Percentiles rank a stretch among this genome's conserved stretches.
Evolutionary conservation across 108 stramenopile genomes (phyloP).

Genomic region (Cyclostephanos invisitatus): DNA sequence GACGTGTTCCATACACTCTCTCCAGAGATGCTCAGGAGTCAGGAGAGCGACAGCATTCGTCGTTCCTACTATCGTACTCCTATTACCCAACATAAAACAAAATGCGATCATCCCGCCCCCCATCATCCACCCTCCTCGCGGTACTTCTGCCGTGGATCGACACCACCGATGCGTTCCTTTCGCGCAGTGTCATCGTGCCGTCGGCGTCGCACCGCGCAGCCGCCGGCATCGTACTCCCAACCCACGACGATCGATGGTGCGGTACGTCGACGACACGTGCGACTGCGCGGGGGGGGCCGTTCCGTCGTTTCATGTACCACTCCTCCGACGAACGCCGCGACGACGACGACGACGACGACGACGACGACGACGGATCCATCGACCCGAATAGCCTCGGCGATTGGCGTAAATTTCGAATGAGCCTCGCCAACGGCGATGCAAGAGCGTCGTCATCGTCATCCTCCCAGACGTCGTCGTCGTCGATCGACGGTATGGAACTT

Average conservation of each 20-base stretch:
- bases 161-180: not conserved
- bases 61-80: no score
- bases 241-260: no score
- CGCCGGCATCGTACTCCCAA: no score
- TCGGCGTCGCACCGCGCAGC: no score
- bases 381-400: constrained; percentile 15
- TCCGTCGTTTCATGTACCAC: constrained; percentile 1
- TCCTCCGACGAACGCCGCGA: not conserved
- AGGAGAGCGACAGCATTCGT: no score
- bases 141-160: not conserved
- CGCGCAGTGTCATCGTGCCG: not conserved
- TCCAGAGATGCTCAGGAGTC: no score
- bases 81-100: no score
- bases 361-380: constrained; percentile 13
- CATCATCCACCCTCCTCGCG: not conserved
- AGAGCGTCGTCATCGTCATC: not conserved
- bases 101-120: not conserved
- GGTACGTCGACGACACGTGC: not conserved
- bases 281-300: not conserved
- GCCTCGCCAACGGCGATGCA: constrained; percentile 30
- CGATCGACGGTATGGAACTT: constrained; percentile 37
- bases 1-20: no score
- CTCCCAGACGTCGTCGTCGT: not conserved
- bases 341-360: constrained; percentile 12
- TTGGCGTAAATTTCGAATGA: constrained; percentile 31